Percentiles rank a stretch among this genome's conserved stretches.
Conservation (phyloP, 2,329 filamentous ascomycete genomes). For the Fusarium pseudoanthophilum region DNA sequence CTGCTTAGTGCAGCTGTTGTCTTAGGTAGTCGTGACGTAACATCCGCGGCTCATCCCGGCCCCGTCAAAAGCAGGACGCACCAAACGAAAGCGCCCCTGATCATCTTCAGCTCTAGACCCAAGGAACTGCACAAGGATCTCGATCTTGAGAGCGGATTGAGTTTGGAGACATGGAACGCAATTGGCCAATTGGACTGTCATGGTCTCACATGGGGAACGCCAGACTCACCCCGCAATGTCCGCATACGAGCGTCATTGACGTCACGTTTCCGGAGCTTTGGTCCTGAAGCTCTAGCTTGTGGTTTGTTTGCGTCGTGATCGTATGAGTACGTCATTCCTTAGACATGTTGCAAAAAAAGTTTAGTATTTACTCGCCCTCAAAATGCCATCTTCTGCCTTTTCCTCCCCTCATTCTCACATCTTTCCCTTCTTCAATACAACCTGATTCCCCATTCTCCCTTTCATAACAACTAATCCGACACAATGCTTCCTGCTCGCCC, state of each 20-base stretch:
- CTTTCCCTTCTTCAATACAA: not conserved
- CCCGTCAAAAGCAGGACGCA: not conserved
- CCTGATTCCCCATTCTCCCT: not conserved
- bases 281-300: constrained; percentile 21
- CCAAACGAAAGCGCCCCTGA: constrained; percentile 21
- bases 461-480: not conserved
- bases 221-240: constrained; percentile 32
- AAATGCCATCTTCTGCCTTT: constrained; percentile 5
- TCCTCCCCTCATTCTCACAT: not conserved
- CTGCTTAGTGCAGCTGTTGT: not conserved
- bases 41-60: constrained; percentile 15
- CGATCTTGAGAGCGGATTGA: constrained; percentile 5
- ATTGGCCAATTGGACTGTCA: constrained; percentile 25
- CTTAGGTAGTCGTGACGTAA: constrained; percentile 27
- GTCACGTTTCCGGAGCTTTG: constrained; percentile 38
- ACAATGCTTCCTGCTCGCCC: constrained; percentile 49
- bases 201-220: constrained; percentile 13
- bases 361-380: not conserved
- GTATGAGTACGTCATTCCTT: constrained; percentile 33
- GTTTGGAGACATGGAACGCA: not conserved
- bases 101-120: not conserved
- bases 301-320: constrained; percentile 38
- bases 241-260: constrained; percentile 41
- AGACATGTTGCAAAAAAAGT: not conserved
- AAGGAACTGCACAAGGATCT: constrained; percentile 10